Conservation (phyloP, 441 rosid species). For the Pelargonium fulgidum region DNA sequence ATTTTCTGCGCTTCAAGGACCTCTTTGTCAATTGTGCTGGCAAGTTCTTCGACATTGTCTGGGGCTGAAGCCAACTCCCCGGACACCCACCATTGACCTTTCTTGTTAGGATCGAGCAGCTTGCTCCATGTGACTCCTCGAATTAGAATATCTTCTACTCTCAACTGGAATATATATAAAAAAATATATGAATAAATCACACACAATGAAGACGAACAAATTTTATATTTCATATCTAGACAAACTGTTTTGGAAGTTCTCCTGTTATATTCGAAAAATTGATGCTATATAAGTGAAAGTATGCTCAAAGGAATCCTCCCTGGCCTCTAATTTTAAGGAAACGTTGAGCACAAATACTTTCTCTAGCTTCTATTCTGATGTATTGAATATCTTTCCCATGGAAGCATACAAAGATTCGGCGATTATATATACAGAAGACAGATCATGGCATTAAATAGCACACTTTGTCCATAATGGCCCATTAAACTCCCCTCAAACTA, state of each 20-base stretch:
- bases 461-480: not conserved
- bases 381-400: not conserved
- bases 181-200: conserved; percentile 4
- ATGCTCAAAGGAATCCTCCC: not conserved
- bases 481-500: not conserved
- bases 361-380: not conserved
- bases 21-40: conserved; percentile 77
- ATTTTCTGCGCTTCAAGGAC: conserved; percentile 69
- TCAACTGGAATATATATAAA: conserved; percentile 34
- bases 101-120: conserved; percentile 76
- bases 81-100: conserved; percentile 92
- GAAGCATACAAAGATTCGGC: not conserved
- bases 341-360: not conserved
- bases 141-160: conserved; percentile 57
- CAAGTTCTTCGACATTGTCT: conserved; percentile 53
- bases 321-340: not conserved
- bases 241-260: not conserved
- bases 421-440: not conserved
- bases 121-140: conserved; percentile 85
- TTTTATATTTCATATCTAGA: not conserved
- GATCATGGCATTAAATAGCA: not conserved
- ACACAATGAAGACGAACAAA: not conserved
- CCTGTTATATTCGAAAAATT: not conserved
- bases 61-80: conserved; percentile 36
- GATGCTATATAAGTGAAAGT: not conserved